Conservation (phyloP, 176 grass and related monocot species). For the Triticum dicoccoides region DNA sequence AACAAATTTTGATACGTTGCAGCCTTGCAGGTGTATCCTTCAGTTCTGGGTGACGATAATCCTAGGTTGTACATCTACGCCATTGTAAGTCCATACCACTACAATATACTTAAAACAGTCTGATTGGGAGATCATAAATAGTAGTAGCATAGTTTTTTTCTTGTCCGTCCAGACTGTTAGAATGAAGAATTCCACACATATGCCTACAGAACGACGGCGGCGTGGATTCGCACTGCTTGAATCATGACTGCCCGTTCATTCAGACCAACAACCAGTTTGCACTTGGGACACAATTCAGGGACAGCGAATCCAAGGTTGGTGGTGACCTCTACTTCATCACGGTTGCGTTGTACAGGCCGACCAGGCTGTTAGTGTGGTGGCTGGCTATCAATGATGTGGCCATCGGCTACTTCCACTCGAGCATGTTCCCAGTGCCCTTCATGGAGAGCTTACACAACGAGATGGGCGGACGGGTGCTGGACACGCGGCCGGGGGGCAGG, state of each 20-base stretch:
- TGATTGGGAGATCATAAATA: no score
- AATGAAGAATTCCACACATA: no score
- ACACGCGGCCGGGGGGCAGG: not conserved
- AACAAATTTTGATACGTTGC: not conserved
- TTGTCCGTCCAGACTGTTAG: no score
- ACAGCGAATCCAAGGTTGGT: not conserved
- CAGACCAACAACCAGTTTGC: not conserved
- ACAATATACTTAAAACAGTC: no score
- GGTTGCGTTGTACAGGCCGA: not conserved
- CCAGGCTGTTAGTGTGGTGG: not conserved
- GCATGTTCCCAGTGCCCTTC: not conserved
- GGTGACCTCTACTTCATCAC: not conserved
- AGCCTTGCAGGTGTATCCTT: not conserved
- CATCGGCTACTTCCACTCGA: not conserved
- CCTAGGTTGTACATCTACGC: not conserved
- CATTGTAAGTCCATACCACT: not conserved
- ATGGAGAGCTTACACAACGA: not conserved
- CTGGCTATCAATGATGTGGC: not conserved
- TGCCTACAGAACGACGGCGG: no score
- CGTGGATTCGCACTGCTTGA: not conserved
- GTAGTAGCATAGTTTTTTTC: no score
- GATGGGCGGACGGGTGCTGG: slow-evolving; percentile 5
- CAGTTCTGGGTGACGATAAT: not conserved
- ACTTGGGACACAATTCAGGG: not conserved
- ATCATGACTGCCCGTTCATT: not conserved